phyloP scores from a whole-genome alignment of 495 filamentous ascomycete species.

The Penicillium angulare region DNA sequence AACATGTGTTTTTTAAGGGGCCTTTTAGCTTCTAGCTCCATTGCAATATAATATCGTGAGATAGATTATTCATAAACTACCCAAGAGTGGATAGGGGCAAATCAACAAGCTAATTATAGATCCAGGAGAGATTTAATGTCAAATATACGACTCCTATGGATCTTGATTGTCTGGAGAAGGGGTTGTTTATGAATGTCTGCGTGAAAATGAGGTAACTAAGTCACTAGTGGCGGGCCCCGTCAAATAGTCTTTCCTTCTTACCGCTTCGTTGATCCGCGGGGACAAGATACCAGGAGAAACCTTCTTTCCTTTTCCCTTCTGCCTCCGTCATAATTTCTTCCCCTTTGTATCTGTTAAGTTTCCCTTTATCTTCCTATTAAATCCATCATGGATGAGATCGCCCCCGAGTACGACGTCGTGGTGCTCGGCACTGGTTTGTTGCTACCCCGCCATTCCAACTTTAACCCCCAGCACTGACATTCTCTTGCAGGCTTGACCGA shows the following conservation, averaged over 20 bases:
- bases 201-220: conserved; percentile 6
- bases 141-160: background rate
- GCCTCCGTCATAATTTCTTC: conserved; percentile 14
- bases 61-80: too few relatives aligned
- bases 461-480: conserved; percentile 32
- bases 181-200: background rate
- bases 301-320: conserved; percentile 18
- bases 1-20: background rate
- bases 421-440: conserved; percentile 91
- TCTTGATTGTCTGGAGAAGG: background rate
- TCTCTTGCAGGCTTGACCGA: conserved; percentile 78
- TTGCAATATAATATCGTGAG: too few relatives aligned
- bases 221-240: conserved; percentile 31
- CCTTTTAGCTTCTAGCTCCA: too few relatives aligned
- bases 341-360: conserved; percentile 13
- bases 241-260: conserved; percentile 32
- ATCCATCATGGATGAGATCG: conserved; percentile 86
- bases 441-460: conserved; percentile 40
- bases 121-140: background rate
- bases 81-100: too few relatives aligned
- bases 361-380: conserved; percentile 5
- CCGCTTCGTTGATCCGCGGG: conserved; percentile 35
- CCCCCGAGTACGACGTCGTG: conserved; percentile 95
- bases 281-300: conserved; percentile 20
- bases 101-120: background rate